Conservation (phyloP, 345 rosid species). For the Syzygium oleosum region DNA sequence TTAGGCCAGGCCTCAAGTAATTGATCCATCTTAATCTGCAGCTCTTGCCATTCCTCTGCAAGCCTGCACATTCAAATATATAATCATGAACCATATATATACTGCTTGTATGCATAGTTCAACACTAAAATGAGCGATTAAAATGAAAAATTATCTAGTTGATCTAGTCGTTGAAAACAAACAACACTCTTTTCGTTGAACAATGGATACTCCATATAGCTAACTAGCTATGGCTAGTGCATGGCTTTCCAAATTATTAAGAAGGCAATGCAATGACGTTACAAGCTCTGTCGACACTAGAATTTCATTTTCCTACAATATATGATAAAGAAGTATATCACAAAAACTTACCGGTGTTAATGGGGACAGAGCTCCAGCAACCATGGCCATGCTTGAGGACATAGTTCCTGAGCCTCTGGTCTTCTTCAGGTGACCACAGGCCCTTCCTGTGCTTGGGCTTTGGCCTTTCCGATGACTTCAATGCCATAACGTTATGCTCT, state of each 20-base stretch:
- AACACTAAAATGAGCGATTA: background rate
- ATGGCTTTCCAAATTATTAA: background rate
- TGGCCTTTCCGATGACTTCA: conserved; percentile 41
- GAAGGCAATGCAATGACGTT: background rate
- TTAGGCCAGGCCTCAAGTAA: conserved; percentile 85
- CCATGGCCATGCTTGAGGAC: conserved; percentile 70
- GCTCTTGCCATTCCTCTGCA: conserved; percentile 92
- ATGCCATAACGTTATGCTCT: conserved; percentile 15
- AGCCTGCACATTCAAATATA: conserved; percentile 29
- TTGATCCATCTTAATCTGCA: conserved; percentile 95
- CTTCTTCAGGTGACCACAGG: conserved; percentile 99
- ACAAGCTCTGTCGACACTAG: background rate
- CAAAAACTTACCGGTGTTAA: conserved; percentile 53
- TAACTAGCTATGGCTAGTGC: background rate
- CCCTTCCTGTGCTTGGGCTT: conserved; percentile 75
- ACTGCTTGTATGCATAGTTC: background rate
- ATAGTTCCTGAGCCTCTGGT: conserved; percentile 54
- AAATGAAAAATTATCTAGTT: background rate
- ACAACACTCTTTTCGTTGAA: background rate
- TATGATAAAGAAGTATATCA: background rate
- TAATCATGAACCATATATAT: background rate
- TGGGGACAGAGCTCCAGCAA: conserved; percentile 86
- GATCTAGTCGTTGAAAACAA: background rate
- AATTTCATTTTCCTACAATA: background rate
- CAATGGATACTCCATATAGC: background rate